Conservation (phyloP, 2,329 filamentous ascomycete species). For the Aplosporella prunicola region DNA sequence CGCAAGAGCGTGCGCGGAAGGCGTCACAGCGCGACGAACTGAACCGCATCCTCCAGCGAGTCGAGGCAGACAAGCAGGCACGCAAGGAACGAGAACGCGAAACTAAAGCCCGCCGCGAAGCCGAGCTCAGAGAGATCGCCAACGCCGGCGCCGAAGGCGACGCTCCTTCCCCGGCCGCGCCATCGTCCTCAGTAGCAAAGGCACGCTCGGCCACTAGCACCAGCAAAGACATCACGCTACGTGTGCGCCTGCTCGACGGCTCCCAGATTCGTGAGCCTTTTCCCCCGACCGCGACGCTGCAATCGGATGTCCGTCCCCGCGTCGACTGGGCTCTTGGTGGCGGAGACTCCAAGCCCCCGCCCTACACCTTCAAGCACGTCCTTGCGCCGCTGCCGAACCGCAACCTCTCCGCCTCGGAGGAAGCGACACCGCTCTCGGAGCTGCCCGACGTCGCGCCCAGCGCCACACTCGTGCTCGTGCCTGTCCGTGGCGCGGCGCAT, state of each 20-base stretch:
- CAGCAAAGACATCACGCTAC: conserved; percentile 39
- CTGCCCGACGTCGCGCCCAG: conserved; percentile 62
- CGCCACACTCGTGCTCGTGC: conserved; percentile 73
- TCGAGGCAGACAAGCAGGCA: conserved; percentile 66
- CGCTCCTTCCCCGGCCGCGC: neutral
- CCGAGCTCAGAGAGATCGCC: conserved; percentile 1
- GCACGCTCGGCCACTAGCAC: conserved; percentile 2
- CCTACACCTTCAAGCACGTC: conserved; percentile 79
- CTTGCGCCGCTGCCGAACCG: conserved; percentile 68
- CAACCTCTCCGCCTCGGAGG: conserved; percentile 65
- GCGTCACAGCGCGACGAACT: conserved; percentile 59
- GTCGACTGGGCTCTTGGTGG: conserved; percentile 51
- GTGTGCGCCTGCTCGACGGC: conserved; percentile 77
- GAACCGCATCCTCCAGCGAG: conserved; percentile 60
- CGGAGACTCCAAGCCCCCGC: conserved; percentile 25
- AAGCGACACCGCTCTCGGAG: conserved; percentile 56
- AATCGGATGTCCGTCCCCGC: conserved; percentile 62
- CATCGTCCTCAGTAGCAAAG: neutral
- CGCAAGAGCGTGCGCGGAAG: conserved; percentile 51
- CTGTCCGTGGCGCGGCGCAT: conserved; percentile 51
- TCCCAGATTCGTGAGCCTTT: conserved; percentile 68
- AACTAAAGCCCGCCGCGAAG: conserved; percentile 25
- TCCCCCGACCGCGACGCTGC: conserved; percentile 52
- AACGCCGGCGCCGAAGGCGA: conserved; percentile 1
- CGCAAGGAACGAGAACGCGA: conserved; percentile 39